phyloP scores from a whole-genome alignment of 768 basidiomycete genomes.

The Lactarius deliciosus region DNA sequence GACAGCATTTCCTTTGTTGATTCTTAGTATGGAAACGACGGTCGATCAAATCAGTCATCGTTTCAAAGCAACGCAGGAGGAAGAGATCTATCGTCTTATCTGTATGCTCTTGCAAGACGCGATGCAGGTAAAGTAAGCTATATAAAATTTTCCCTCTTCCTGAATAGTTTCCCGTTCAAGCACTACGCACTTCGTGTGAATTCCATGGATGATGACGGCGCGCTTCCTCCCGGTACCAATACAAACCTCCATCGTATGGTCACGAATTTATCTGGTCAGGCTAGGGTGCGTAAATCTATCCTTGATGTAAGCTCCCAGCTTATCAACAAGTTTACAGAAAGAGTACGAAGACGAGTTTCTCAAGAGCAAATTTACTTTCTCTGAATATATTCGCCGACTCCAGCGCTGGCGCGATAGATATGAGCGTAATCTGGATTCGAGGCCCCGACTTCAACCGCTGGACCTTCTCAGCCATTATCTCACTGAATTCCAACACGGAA shows the following conservation, averaged over 20 bases:
- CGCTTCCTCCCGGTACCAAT: conserved; percentile 54
- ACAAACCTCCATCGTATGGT: conserved; percentile 60
- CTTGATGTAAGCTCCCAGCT: neutral
- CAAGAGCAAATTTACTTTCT: conserved; percentile 69
- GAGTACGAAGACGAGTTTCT: conserved; percentile 93
- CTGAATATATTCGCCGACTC: conserved; percentile 87
- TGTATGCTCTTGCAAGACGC: conserved; percentile 87
- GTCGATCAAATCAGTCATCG: conserved; percentile 90
- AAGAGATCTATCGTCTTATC: conserved; percentile 90
- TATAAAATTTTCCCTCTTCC: neutral
- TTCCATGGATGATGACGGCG: conserved; percentile 65
- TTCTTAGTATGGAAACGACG: conserved; percentile 94
- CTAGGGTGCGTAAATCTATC: conserved; percentile 48
- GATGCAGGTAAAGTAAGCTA: conserved; percentile 54
- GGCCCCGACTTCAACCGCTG: conserved; percentile 81
- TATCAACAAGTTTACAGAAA: conserved; percentile 47
- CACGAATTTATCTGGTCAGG: conserved; percentile 53
- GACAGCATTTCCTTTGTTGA: conserved; percentile 92
- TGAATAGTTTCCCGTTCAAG: conserved; percentile 38
- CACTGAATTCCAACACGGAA: conserved; percentile 96
- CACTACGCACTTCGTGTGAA: conserved; percentile 70
- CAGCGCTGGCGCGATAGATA: conserved; percentile 92
- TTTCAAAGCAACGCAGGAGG: conserved; percentile 87
- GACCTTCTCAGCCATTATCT: conserved; percentile 89
- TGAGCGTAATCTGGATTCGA: conserved; percentile 76